Percentiles rank a stretch among this genome's conserved stretches.
These are phyloP conservation scores for Colletotrichum salicis DNA, from an alignment of 2,329 filamentous ascomycete species.

Conservation along the genomic window DNA sequence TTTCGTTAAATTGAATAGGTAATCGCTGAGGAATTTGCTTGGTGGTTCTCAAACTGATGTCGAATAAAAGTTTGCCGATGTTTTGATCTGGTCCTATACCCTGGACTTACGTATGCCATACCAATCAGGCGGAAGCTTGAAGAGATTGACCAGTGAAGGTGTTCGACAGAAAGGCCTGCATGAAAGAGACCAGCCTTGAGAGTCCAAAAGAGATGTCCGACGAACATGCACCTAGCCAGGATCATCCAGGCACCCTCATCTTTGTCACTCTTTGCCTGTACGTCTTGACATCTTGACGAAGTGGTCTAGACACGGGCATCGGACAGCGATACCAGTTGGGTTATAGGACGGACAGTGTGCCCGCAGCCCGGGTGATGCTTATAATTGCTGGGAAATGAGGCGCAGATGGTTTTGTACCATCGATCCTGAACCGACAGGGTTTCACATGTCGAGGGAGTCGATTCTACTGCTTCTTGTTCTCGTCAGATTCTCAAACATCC, in stretches of 20 bases:
- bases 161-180: background rate
- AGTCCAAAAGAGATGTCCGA: background rate
- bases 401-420: background rate
- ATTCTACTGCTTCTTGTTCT: background rate
- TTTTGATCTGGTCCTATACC: background rate
- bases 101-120: background rate
- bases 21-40: background rate
- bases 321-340: constrained; percentile 11
- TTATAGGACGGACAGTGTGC: background rate
- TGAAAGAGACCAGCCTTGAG: background rate
- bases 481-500: background rate
- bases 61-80: background rate
- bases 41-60: background rate
- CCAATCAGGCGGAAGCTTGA: background rate
- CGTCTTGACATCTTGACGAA: background rate
- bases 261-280: background rate
- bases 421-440: background rate
- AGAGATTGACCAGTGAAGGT: background rate
- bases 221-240: constrained; percentile 1
- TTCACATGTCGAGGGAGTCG: background rate
- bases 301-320: background rate
- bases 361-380: no score
- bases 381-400: constrained; percentile 3
- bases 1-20: constrained; percentile 12
- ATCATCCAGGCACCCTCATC: background rate